A percentile compares a stretch with the other conserved stretches of the same genome.
These are phyloP conservation scores for Xylaria sp. DNA, from an alignment of 2,329 filamentous ascomycete species.

Conservation along the genomic window DNA sequence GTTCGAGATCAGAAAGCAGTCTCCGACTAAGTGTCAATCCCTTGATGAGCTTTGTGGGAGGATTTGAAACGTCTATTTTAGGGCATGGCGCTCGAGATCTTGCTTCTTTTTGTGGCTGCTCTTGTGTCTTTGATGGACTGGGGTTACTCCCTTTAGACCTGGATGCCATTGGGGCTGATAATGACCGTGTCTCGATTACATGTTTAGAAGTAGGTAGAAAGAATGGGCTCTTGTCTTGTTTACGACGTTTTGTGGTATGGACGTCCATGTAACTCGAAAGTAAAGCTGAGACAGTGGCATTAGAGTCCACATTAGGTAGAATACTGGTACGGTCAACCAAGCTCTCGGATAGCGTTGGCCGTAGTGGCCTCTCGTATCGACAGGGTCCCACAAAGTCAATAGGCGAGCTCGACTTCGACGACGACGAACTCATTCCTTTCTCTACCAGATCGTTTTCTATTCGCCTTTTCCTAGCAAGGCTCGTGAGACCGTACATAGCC, in stretches of 20 bases:
- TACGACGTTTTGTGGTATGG: slow-evolving; percentile 37
- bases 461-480: slow-evolving; percentile 37
- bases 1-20: slow-evolving; percentile 57
- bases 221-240: slow-evolving; percentile 36
- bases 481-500: slow-evolving; percentile 22
- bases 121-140: neutral
- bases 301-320: slow-evolving; percentile 33
- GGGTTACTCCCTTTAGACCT: neutral
- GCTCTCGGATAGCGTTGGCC: neutral
- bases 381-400: slow-evolving; percentile 21
- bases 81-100: slow-evolving; percentile 29
- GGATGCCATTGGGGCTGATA: neutral
- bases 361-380: neutral
- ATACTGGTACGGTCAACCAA: slow-evolving; percentile 3
- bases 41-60: slow-evolving; percentile 52
- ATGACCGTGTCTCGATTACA: neutral
- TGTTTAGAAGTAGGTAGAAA: slow-evolving; percentile 22
- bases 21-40: slow-evolving; percentile 54
- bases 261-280: slow-evolving; percentile 39
- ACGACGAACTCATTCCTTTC: neutral
- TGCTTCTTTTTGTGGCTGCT: neutral
- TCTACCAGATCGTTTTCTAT: slow-evolving; percentile 18
- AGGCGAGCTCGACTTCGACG: slow-evolving; percentile 14
- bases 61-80: neutral
- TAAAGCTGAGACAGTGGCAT: slow-evolving; percentile 34